Evolutionary conservation across 441 rosid species (phyloP).

Genomic region (Omphalea diandra): DNA sequence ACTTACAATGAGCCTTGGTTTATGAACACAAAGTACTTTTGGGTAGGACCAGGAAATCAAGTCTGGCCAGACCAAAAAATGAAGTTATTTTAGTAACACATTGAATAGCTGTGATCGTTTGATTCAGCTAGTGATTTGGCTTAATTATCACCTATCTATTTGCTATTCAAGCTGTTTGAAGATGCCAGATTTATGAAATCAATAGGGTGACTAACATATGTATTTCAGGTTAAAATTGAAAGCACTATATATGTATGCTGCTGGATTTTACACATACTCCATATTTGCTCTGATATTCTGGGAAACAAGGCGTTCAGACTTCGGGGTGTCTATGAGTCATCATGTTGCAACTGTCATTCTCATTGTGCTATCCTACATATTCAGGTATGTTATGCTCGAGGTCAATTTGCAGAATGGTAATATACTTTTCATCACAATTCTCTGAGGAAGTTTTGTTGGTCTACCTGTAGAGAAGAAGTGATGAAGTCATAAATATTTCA

Average conservation of each 20-base stretch:
- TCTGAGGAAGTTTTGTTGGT: constrained; percentile 6
- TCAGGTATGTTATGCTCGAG: constrained; percentile 49
- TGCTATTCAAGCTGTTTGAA: neutral
- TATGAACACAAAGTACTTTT: constrained; percentile 60
- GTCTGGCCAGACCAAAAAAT: constrained; percentile 95
- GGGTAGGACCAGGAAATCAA: no score
- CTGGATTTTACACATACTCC: no score
- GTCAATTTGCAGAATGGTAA: constrained; percentile 13
- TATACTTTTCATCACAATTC: constrained; percentile 1
- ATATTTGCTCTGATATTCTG: no score
- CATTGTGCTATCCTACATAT: constrained; percentile 76
- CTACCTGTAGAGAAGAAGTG: neutral
- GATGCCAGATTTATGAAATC: constrained; percentile 17
- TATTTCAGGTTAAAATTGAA: constrained; percentile 73
- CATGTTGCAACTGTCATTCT: no score
- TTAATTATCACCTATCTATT: constrained; percentile 8
- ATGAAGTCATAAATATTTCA: neutral
- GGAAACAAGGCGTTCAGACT: no score
- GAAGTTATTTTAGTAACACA: constrained; percentile 42
- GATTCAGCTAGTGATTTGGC: neutral
- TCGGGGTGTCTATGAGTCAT: no score
- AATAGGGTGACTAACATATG: constrained; percentile 9
- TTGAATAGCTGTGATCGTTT: neutral
- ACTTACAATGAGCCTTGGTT: constrained; percentile 91
- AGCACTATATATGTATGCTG: constrained; percentile 77